A percentile compares a stretch with the other conserved stretches of the same genome.
These are phyloP conservation scores for Phaeosphaeria sp. DNA, from an alignment of 2,329 filamentous ascomycete genomes.

Conservation along the genomic window DNA sequence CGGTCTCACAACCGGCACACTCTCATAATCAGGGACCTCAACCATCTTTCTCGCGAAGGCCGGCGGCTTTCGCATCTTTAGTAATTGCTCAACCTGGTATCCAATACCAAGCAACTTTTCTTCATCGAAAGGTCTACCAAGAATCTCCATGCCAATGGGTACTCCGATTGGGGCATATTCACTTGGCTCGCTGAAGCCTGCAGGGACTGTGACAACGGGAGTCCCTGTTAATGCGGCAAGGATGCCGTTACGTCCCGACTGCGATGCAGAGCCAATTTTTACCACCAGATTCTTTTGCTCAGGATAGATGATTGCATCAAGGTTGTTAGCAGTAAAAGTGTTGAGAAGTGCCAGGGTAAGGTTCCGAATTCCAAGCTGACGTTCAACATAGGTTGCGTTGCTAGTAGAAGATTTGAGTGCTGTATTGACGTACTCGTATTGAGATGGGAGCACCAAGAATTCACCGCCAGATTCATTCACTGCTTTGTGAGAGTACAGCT, in stretches of 20 bases:
- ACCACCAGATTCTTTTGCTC: constrained; percentile 70
- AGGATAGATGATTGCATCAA: constrained; percentile 69
- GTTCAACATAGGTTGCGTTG: constrained; percentile 58
- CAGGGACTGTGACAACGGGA: constrained; percentile 61
- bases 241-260: constrained; percentile 66
- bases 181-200: constrained; percentile 59
- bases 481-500: constrained; percentile 55
- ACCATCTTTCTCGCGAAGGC: constrained; percentile 52
- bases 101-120: constrained; percentile 61
- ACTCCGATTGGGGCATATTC: constrained; percentile 62
- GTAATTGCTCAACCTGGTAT: constrained; percentile 56
- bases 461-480: constrained; percentile 46
- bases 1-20: constrained; percentile 55
- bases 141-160: constrained; percentile 69
- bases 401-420: constrained; percentile 59
- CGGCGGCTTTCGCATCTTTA: constrained; percentile 57
- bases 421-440: constrained; percentile 63
- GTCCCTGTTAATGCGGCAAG: constrained; percentile 61
- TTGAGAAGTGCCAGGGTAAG: constrained; percentile 59
- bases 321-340: constrained; percentile 57
- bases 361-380: constrained; percentile 57
- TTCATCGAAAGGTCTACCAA: constrained; percentile 65
- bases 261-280: constrained; percentile 61
- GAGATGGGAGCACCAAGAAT: constrained; percentile 66
- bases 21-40: constrained; percentile 48